Conservation (phyloP, 257 asterid genomes). For the Sherardia arvensis region DNA sequence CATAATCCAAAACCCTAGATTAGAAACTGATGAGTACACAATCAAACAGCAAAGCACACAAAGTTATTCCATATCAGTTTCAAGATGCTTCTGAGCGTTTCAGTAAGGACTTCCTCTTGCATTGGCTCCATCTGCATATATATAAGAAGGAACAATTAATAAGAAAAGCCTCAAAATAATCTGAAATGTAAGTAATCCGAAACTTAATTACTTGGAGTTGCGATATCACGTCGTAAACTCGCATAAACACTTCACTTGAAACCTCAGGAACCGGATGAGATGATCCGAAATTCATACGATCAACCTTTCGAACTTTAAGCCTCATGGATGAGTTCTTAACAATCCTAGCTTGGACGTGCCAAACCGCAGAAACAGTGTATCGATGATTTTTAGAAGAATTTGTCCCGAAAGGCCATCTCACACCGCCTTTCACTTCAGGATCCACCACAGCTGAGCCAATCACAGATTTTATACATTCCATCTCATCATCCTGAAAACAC, state of each 20-base stretch:
- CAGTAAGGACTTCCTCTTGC: constrained; percentile 15
- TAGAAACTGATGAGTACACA: too few species aligned
- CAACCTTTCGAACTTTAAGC: too few species aligned
- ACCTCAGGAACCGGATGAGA: constrained; percentile 38
- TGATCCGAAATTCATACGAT: too few species aligned
- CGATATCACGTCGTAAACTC: constrained; percentile 26
- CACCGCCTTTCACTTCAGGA: constrained; percentile 37
- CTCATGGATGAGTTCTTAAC: too few species aligned
- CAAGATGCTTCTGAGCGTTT: constrained; percentile 30
- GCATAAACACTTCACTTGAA: constrained; percentile 30
- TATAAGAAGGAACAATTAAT: neutral
- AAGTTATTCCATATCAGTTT: constrained; percentile 35
- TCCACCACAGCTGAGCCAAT: constrained; percentile 33
- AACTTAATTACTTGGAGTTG: constrained; percentile 30
- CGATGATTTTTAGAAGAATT: constrained; percentile 31
- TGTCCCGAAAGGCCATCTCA: too few species aligned
- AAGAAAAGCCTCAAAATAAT: too few species aligned
- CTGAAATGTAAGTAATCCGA: too few species aligned
- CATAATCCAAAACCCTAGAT: too few species aligned
- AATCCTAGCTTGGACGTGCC: too few species aligned
- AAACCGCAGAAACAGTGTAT: constrained; percentile 25
- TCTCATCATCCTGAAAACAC: constrained; percentile 36
- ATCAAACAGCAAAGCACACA: too few species aligned
- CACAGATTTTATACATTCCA: constrained; percentile 24
- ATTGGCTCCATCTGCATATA: constrained; percentile 26